Evolutionary conservation across 495 filamentous ascomycete genomes (phyloP), one percentile per base, ranked within the genome.

Genomic region (Penicillium crystallinum): DNA sequence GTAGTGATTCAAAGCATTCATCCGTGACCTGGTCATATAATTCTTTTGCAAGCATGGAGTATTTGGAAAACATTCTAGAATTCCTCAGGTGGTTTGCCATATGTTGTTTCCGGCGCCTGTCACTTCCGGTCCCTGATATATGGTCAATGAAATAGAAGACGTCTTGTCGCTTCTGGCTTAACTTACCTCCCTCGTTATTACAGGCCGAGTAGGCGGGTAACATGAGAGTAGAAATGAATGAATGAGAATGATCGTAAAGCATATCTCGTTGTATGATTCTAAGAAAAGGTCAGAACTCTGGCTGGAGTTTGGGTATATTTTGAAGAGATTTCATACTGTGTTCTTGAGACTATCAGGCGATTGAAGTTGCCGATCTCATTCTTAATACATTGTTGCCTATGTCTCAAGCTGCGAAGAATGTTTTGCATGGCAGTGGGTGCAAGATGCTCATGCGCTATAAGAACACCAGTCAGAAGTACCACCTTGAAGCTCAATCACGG

Each of bases 171-270:
- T 6, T 39, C 38, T 8, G 43, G 36, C 49, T 31, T 6, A 4
- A 41, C 48, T 30, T 61, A 67, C 64, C 64, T 23, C n/a, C 23
- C 41, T 62, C 41, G 6, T 14, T 19, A 10, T 19, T 58, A 25
- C 55, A 61, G 14, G 11, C 17, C 12, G 36, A 49, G 45, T 67
- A 67, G 0, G 47, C 56, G 0, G 58, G 46, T 0, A 39, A 53
- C 63, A 68, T 68, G 19, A 62, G 37, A 1, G 33, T 46, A 0
- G 60, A 46, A 2, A 68, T 66, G 19, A 54, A 62, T 6, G 65
- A 64, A 45, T 23, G 41, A n/a, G 18, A 3, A 11, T 63, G 58
- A 10, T 47, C 52, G 6, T 52, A 14, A 4, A 56, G 35, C 12
- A 56, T 51, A 40, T 66, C 56, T 9, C 31, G 10, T 14, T 40